Percentiles rank a stretch among this genome's conserved stretches.
These are phyloP conservation scores for Cucurbita pepo DNA, from an alignment of 306 rosid genomes.

Conservation along the genomic window DNA sequence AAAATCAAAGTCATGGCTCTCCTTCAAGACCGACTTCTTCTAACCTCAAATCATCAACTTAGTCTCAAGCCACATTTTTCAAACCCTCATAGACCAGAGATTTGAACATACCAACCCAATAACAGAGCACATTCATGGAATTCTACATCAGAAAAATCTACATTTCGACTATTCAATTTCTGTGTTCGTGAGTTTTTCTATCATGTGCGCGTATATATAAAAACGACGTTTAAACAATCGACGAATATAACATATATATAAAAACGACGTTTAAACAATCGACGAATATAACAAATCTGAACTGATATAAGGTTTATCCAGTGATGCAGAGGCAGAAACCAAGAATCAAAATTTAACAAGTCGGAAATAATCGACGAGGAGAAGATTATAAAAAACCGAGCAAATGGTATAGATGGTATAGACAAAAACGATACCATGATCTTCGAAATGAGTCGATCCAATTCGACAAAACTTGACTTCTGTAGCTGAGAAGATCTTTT, in stretches of 20 bases:
- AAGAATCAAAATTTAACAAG: neutral
- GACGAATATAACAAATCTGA: neutral
- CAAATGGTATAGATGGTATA: constrained; percentile 1
- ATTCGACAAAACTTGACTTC: neutral
- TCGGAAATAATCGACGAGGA: neutral
- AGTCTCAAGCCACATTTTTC: neutral
- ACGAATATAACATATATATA: neutral
- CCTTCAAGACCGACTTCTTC: neutral
- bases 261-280: neutral
- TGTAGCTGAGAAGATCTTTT: constrained; percentile 8
- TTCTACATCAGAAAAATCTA: neutral
- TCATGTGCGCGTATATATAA: neutral
- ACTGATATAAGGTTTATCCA: neutral
- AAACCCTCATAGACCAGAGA: neutral
- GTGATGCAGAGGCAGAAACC: neutral
- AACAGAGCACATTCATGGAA: neutral
- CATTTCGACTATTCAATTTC: neutral
- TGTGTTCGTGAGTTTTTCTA: neutral
- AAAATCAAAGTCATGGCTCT: constrained; percentile 2
- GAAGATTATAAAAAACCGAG: neutral
- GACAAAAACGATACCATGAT: constrained; percentile 3
- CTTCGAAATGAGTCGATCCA: neutral
- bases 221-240: neutral
- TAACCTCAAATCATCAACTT: neutral
- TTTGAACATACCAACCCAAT: neutral